Conservation (phyloP, 2,329 filamentous ascomycete species). For the Hypoxylon sp. region DNA sequence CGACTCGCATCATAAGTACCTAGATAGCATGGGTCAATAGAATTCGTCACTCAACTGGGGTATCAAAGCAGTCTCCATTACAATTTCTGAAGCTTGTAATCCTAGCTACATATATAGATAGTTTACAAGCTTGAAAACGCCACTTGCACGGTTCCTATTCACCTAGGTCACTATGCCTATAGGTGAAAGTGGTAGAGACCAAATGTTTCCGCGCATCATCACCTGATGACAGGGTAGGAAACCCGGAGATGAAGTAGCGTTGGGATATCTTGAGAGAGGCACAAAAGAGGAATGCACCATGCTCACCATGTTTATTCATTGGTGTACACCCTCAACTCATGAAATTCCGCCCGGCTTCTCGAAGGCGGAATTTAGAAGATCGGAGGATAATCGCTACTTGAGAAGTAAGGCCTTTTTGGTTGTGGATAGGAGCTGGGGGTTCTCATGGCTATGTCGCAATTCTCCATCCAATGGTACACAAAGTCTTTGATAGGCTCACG, state of each 20-base stretch:
- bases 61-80: neutral
- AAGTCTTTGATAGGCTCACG: neutral
- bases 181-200: neutral
- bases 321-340: neutral
- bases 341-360: neutral
- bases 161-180: neutral
- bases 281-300: constrained; percentile 10
- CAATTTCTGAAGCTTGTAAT: neutral
- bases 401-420: neutral
- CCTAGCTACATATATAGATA: neutral
- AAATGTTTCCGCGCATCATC: neutral
- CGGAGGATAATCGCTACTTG: neutral
- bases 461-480: neutral
- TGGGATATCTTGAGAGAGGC: constrained; percentile 9
- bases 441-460: neutral
- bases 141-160: constrained; percentile 1
- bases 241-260: neutral
- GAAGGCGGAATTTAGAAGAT: neutral
- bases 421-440: neutral
- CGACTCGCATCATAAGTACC: neutral
- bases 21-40: neutral
- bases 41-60: neutral
- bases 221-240: neutral
- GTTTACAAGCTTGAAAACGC: constrained; percentile 1
- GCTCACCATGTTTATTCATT: neutral